Evolutionary conservation across 495 filamentous ascomycete species (phyloP), one percentile per base, ranked within the genome.

Genomic region (Neurospora africana): DNA sequence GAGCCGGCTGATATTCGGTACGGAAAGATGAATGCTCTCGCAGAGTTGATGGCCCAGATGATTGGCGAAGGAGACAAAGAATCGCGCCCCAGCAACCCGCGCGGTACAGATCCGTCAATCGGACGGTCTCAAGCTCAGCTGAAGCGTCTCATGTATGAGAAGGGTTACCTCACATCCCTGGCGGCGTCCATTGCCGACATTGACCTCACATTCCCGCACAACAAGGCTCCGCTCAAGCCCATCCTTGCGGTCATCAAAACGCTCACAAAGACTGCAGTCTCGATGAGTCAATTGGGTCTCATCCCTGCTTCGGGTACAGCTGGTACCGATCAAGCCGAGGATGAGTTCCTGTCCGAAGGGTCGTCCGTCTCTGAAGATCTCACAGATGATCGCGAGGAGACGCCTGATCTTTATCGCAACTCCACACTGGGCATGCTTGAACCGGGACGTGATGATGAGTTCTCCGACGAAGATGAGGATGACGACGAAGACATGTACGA

Each of bases 361-460:
- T 94, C 94, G 11, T 98, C 95, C 0, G 88, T 96, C 58, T 96
- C 93, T 9, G 53, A 65, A 33, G 93, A 97, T 69, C 83, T 92
- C 39, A 93, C 94, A 38, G 92, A 94, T 76, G 91, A 93, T 72
- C 92, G 96, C 23, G 95, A 98, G 79, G 95, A 98, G 78, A 98
- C 96, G 9, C 95, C 95, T 27, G 96, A 99, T 83, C 88, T 99
- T 9, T 98, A 97, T 82, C 90, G 95, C 47, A 97, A 98, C 78
- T 98, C 95, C 5, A 93, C 96, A 5, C 85, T 99, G 39, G 96
- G 96, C 43, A 94, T 99, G 89, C 89, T 97, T 72, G 95, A 98
- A 78, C 92, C 91, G 73, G 88, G 89, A 72, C 87, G 92, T 74
- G 91, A 93, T 74, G 91, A 93, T 71, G 91, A 92, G 70, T 91